phyloP scores from a whole-genome alignment of 352 stramenopile species.

The Phytophthora fragariae region DNA sequence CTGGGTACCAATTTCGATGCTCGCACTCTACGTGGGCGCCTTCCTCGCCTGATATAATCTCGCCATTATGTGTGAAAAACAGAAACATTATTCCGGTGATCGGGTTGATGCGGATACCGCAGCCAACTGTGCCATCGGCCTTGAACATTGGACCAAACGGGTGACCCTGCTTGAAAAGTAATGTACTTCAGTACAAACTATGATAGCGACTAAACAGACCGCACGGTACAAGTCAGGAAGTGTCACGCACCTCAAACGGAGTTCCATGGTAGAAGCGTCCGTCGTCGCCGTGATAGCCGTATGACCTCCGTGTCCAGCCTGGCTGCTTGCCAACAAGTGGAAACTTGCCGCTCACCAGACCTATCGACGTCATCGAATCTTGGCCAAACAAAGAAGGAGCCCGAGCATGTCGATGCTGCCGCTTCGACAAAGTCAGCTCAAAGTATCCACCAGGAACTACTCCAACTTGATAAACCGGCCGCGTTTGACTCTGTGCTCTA shows the following conservation, averaged over 20 bases:
- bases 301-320: slow-evolving; percentile 69
- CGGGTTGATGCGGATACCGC: slow-evolving; percentile 36
- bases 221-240: neutral
- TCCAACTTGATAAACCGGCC: slow-evolving; percentile 52
- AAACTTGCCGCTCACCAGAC: slow-evolving; percentile 61
- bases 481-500: slow-evolving; percentile 14
- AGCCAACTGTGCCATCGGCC: slow-evolving; percentile 42
- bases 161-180: slow-evolving; percentile 33
- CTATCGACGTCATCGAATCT: slow-evolving; percentile 69
- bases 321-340: slow-evolving; percentile 70
- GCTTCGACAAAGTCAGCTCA: slow-evolving; percentile 64
- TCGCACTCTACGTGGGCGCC: slow-evolving; percentile 50
- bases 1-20: slow-evolving; percentile 75
- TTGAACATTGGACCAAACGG: slow-evolving; percentile 47
- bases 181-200: slow-evolving; percentile 1
- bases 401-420: slow-evolving; percentile 31
- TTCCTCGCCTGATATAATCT: slow-evolving; percentile 51
- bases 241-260: slow-evolving; percentile 44
- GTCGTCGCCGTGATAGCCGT: slow-evolving; percentile 85
- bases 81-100: slow-evolving; percentile 39
- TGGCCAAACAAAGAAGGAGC: slow-evolving; percentile 17
- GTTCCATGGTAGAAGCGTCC: slow-evolving; percentile 69
- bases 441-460: slow-evolving; percentile 76
- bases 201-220: slow-evolving; percentile 1
- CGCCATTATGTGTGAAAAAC: slow-evolving; percentile 83